Evolutionary conservation across 2,329 filamentous ascomycete species (phyloP).

Genomic region (Chaetomium sp.): DNA sequence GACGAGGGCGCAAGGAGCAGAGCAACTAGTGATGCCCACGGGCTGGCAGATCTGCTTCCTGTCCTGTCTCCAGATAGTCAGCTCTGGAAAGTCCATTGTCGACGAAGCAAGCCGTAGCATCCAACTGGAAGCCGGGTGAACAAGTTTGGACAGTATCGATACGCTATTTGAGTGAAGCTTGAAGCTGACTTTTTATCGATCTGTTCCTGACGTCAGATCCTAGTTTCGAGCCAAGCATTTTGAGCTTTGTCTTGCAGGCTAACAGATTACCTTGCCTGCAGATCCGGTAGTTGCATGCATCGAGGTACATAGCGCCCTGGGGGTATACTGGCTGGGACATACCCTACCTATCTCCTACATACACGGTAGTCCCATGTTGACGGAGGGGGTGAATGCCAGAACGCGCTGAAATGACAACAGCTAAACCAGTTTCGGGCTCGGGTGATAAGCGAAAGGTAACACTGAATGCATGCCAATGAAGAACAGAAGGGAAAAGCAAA

Average conservation of each 20-base stretch:
- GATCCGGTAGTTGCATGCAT: constrained; percentile 12
- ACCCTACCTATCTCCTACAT: too few species aligned
- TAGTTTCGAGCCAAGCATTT: neutral
- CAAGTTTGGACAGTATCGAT: neutral
- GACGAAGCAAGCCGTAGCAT: neutral
- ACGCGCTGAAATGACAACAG: neutral
- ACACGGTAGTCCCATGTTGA: neutral
- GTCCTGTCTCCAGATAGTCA: neutral
- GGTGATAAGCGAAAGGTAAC: neutral
- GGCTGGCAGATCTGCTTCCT: neutral
- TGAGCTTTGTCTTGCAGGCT: neutral
- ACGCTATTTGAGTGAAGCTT: neutral
- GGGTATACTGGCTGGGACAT: neutral
- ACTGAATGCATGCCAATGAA: neutral
- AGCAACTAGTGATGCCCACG: neutral
- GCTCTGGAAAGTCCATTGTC: neutral
- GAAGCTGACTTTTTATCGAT: neutral
- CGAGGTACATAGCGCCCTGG: neutral
- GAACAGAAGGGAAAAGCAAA: neutral
- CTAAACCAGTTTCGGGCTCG: neutral
- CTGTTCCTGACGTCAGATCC: neutral
- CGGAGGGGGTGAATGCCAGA: neutral
- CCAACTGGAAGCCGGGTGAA: neutral
- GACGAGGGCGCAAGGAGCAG: neutral
- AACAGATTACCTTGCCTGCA: constrained; percentile 5